Base-by-base conservation (phyloP, 805 yeast species). In the Suhomyces prunicola region DNA sequence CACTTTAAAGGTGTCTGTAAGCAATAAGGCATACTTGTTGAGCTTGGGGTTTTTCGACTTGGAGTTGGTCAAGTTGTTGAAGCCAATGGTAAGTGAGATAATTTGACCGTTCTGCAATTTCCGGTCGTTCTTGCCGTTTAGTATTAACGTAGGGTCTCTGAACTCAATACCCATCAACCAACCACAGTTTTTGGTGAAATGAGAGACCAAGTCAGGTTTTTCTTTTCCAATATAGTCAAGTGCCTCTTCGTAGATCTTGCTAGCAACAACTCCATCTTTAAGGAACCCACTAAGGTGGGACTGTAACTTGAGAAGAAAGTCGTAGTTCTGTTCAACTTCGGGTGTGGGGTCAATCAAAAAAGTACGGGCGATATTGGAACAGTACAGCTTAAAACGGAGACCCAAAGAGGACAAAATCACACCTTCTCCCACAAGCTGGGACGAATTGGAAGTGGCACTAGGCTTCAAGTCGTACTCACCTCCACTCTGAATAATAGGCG, bases 401-500 rank as follows among this genome's bases (percentile, higher is more conserved):
- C 97, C 97, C 56, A 94, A 72, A 2, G 96, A 85, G 5, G 96
- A 82, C 58, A 91, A 71, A 49, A 93, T 91, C 35, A 88, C 90
- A 23, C 96, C 93, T 45, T 74, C 74, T 7, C 89, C 87, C 47
- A 81, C 79, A 49, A 87, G 74, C 58, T 80, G 82, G 45, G 82
- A 81, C 54, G 83, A 80, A 50, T 83, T 82, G 1, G 96, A 86
- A 53, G 85, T 82, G 1, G 96, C 96, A 53, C 93, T 85, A 44
- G 96, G 92, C 62, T 81, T 85, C 64, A 92, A 76, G 68, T 91
- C 96, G 64, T 85, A 92, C 51, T 84, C 83, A 35, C 90, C 90
- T 51, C 96, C 96, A 60, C 96, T 87, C 72, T 90, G 96, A 50
- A 91, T 80, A 50, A 91, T 88, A 27, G 98, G 97, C 51, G 91